Conservation (phyloP, 2,329 filamentous ascomycete genomes). For the Hansfordia pulvinata region DNA sequence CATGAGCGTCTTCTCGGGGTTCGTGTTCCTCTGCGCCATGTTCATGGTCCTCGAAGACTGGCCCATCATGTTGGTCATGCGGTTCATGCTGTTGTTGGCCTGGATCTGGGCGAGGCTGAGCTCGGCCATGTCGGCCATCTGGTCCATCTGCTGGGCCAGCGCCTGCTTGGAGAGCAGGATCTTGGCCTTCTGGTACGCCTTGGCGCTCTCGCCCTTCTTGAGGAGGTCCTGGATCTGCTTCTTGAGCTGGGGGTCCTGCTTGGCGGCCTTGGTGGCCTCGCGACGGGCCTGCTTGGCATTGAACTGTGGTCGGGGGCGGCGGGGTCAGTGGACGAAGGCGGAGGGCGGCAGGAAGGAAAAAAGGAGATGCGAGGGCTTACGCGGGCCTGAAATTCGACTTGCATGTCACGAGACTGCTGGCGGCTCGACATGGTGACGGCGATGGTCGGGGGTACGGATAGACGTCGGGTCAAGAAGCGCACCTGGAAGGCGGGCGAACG, state of each 20-base stretch:
- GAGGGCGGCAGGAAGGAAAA: constrained; percentile 1
- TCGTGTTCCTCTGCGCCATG: constrained; percentile 42
- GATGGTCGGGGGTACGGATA: no score
- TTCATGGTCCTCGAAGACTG: constrained; percentile 45
- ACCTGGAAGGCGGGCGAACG: no score
- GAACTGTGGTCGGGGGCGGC: constrained; percentile 23
- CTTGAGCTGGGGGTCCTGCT: constrained; percentile 45
- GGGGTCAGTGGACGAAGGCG: neutral
- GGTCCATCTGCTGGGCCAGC: constrained; percentile 49
- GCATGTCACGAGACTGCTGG: constrained; percentile 45
- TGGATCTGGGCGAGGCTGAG: constrained; percentile 46
- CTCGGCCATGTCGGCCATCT: constrained; percentile 51
- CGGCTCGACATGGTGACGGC: constrained; percentile 38
- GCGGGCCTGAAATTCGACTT: constrained; percentile 49
- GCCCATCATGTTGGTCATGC: constrained; percentile 51
- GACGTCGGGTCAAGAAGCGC: no score
- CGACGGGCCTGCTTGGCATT: constrained; percentile 49
- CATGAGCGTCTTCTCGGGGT: constrained; percentile 46
- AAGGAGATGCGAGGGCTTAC: constrained; percentile 17
- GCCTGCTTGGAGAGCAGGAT: constrained; percentile 48
- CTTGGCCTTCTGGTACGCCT: constrained; percentile 50
- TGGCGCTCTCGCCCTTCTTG: constrained; percentile 49
- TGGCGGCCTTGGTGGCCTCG: constrained; percentile 45
- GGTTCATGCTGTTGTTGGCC: constrained; percentile 52
- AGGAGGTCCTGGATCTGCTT: constrained; percentile 51